Conservation (phyloP, 805 yeast species). For the Myxozyma monticola region DNA sequence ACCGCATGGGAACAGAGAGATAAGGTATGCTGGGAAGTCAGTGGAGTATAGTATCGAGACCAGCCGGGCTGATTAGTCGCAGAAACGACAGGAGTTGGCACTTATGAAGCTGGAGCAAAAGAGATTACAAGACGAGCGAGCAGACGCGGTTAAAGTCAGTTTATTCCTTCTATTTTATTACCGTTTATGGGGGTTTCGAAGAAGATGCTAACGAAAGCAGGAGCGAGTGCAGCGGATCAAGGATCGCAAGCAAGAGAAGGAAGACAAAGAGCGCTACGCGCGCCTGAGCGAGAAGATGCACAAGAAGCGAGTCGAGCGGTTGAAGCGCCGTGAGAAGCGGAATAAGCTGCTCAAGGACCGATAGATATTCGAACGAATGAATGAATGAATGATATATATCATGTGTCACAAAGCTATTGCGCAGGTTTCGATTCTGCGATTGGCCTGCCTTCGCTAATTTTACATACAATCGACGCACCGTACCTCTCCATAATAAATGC, state of each 20-base stretch:
- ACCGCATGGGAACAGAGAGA: slow-evolving; percentile 66
- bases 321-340: slow-evolving; percentile 90
- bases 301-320: slow-evolving; percentile 76
- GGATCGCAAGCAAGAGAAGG: slow-evolving; percentile 53
- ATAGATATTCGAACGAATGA: slow-evolving; percentile 36
- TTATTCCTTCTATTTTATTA: slow-evolving; percentile 13
- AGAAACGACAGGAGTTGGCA: slow-evolving; percentile 57
- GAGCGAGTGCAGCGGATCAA: slow-evolving; percentile 65
- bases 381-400: not conserved
- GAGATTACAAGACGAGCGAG: slow-evolving; percentile 71
- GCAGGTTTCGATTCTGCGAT: no score
- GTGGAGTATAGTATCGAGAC: not conserved
- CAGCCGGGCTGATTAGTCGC: not conserved
- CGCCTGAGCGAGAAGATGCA: slow-evolving; percentile 83
- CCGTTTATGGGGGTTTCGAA: no score
- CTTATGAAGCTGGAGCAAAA: slow-evolving; percentile 68
- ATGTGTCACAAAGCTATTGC: no score
- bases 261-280: slow-evolving; percentile 85
- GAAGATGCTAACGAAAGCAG: slow-evolving; percentile 38
- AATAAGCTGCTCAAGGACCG: slow-evolving; percentile 92
- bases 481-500: no score
- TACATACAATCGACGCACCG: no score
- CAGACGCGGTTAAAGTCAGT: slow-evolving; percentile 49
- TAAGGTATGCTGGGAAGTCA: slow-evolving; percentile 41
- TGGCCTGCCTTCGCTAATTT: no score